These are phyloP conservation scores for Cryptococcus wingfieldii DNA, from an alignment of 1,284 basidiomycete species.

Conservation along the genomic window DNA sequence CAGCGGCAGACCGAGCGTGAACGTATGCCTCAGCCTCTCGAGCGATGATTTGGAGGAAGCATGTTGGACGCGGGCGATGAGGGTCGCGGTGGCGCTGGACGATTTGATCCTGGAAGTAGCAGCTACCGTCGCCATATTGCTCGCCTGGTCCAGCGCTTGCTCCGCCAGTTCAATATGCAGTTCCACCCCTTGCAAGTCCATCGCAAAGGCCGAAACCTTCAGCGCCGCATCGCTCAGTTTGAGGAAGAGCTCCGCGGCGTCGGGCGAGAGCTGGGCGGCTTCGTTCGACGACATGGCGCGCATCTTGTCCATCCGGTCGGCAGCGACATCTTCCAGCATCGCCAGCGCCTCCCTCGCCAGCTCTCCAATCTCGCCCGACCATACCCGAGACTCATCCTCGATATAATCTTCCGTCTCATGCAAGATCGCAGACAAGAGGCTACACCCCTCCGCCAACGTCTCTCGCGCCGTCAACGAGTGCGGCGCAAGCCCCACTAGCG, in stretches of 20 bases:
- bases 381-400: slow-evolving; percentile 26
- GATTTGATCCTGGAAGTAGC: slow-evolving; percentile 26
- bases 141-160: slow-evolving; percentile 46
- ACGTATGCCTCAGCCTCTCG: slow-evolving; percentile 38
- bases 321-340: slow-evolving; percentile 42
- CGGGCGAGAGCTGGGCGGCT: slow-evolving; percentile 31
- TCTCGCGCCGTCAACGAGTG: slow-evolving; percentile 26
- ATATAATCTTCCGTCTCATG: slow-evolving; percentile 26
- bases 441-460: slow-evolving; percentile 28
- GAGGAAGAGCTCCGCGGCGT: slow-evolving; percentile 42
- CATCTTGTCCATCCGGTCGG: slow-evolving; percentile 41
- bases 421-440: slow-evolving; percentile 23
- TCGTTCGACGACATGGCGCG: slow-evolving; percentile 20
- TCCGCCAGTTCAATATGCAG: slow-evolving; percentile 41
- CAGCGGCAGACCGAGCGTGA: slow-evolving; percentile 33
- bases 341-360: slow-evolving; percentile 38
- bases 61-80: slow-evolving; percentile 44
- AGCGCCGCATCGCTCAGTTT: slow-evolving; percentile 33
- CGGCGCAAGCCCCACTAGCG: slow-evolving; percentile 24
- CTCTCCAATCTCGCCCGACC: slow-evolving; percentile 34
- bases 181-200: slow-evolving; percentile 35
- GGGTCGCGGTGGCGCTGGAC: slow-evolving; percentile 28
- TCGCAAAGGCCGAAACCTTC: slow-evolving; percentile 28
- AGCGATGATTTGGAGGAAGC: slow-evolving; percentile 35
- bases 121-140: slow-evolving; percentile 44